Evolutionary conservation across 2,329 filamentous ascomycete species (phyloP).

Genomic region (Talaromyces atroroseus): DNA sequence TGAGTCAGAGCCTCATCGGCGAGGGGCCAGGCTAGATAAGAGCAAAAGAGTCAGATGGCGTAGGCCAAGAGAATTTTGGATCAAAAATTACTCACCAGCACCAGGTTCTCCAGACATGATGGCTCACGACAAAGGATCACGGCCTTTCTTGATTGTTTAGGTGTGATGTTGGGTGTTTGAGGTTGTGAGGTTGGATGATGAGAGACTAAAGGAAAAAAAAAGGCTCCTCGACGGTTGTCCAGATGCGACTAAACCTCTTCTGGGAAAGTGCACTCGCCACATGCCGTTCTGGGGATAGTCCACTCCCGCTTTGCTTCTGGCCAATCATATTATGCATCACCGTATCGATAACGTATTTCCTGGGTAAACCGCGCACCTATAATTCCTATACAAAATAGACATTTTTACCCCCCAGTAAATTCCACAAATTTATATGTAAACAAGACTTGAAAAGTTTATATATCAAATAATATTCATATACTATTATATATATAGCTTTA

Average conservation of each 20-base stretch:
- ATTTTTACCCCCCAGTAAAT: too few relatives aligned
- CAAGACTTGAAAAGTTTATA: too few relatives aligned
- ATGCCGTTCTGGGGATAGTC: not conserved
- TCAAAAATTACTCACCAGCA: slow-evolving; percentile 22
- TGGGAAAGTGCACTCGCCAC: not conserved
- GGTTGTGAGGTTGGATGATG: not conserved
- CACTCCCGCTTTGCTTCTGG: not conserved
- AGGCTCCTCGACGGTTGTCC: not conserved
- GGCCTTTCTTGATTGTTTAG: slow-evolving; percentile 18
- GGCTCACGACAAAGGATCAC: slow-evolving; percentile 37
- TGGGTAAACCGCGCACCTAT: too few relatives aligned
- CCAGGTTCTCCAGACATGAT: slow-evolving; percentile 30
- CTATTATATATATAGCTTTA: too few relatives aligned
- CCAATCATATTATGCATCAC: not conserved
- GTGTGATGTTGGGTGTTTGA: not conserved
- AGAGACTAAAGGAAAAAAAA: too few relatives aligned
- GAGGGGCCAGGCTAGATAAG: slow-evolving; percentile 58
- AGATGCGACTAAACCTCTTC: not conserved
- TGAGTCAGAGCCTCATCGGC: slow-evolving; percentile 70
- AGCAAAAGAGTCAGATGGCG: not conserved
- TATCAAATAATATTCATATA: too few relatives aligned
- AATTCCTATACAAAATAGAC: too few relatives aligned
- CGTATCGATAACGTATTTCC: too few relatives aligned
- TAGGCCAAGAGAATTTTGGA: too few relatives aligned
- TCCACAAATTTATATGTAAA: too few relatives aligned